Conservation (phyloP, 768 basidiomycete species). For the Naematelia aurantialba region DNA sequence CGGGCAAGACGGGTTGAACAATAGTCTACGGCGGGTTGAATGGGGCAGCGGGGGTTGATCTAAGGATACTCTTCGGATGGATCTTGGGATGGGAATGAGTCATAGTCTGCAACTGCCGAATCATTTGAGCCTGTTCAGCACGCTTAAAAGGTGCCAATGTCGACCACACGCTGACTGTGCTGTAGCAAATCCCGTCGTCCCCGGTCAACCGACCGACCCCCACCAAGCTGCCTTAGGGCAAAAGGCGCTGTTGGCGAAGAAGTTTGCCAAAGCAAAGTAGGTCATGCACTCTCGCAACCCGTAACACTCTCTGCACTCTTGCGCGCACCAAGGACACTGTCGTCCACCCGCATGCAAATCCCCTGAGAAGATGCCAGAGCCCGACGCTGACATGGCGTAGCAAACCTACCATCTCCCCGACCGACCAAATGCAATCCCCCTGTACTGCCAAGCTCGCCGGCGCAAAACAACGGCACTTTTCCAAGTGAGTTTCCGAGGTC, state of each 20-base stretch:
- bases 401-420: slow-evolving; percentile 86
- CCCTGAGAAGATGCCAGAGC: neutral
- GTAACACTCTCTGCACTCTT: neutral
- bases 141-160: no score
- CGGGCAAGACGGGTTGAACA: neutral
- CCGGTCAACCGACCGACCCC: slow-evolving; percentile 38
- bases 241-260: slow-evolving; percentile 89
- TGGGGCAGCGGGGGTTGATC: neutral
- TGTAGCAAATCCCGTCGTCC: slow-evolving; percentile 44
- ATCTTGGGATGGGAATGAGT: no score
- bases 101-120: no score
- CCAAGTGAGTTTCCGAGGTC: slow-evolving; percentile 59
- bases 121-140: no score
- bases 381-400: slow-evolving; percentile 51
- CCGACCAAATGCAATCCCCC: slow-evolving; percentile 91
- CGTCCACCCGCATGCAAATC: neutral
- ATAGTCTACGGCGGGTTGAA: no score
- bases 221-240: slow-evolving; percentile 60
- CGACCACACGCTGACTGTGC: no score
- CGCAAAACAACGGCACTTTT: slow-evolving; percentile 88
- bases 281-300: slow-evolving; percentile 46
- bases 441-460: slow-evolving; percentile 85
- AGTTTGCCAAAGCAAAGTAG: slow-evolving; percentile 81
- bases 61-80: no score
- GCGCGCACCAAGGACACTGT: neutral